Base-by-base conservation (phyloP, 306 rosid genomes). In the Inga laurina region DNA sequence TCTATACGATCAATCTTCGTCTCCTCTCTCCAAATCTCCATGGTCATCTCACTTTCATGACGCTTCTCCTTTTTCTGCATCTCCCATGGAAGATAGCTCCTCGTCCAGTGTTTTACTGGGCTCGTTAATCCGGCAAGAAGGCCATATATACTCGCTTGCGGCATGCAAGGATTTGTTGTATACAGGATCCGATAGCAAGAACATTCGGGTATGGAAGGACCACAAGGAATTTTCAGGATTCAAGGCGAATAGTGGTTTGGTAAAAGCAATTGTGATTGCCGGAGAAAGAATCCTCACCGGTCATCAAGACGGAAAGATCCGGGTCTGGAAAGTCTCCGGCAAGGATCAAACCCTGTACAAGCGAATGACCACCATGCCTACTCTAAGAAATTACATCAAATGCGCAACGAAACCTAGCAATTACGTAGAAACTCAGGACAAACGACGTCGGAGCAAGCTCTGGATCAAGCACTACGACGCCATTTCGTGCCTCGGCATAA, bases 381-480 rank as follows among this genome's bases (percentile, higher is more conserved):
- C 97, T 0, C 21, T 92, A n/a, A 81, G 79, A 49, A 90, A 94
- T 72, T 96, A 83, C 83, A 78, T 94, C 1, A 89, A 87, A 76
- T 88, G 95, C 16, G 90, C 99, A 3, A 82, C 94, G 78, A 94
- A 87, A 69, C 97, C 95, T 0, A 94, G 97, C 27, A 92, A 91
- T 48, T 94, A 94, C 83, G 88, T 91, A 0, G 98, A 72, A n/a
- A 19, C 8, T 39, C 51, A 94, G 30, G 99, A 83, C 46, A 75
- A 85, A 34, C 79, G 91, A 1, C 84, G 85, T 5, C 86, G 88
- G 13, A 92, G 77, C 19, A 88, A 82, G 13, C 57, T 92, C 0
- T 91, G 99, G 97, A 92, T 94, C 39, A 94, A 94, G 24, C 99
- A 96, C 72, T 89, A 85, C 49, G 98, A 96, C 35, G 96, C 97